Evolutionary conservation across 2,329 filamentous ascomycete species (phyloP).

Genomic region (Sarocladiaceae sp.): DNA sequence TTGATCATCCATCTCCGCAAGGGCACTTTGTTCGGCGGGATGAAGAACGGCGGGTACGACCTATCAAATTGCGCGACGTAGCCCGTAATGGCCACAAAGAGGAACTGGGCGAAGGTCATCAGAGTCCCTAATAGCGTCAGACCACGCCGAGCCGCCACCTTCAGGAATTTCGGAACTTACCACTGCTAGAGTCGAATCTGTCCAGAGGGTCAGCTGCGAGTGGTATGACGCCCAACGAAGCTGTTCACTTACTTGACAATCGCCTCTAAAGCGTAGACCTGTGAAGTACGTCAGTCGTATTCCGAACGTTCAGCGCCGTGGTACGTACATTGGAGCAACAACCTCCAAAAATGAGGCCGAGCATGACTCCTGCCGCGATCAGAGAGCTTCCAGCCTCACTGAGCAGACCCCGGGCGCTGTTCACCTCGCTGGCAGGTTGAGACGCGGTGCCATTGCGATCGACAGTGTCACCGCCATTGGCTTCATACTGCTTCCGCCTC

Average conservation of each 20-base stretch:
- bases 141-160: constrained; percentile 4
- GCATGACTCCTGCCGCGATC: constrained; percentile 61
- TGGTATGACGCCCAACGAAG: not conserved
- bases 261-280: constrained; percentile 94
- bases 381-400: constrained; percentile 21
- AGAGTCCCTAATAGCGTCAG: constrained; percentile 43
- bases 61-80: constrained; percentile 69
- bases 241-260: constrained; percentile 80
- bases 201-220: not conserved
- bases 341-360: constrained; percentile 86
- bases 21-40: constrained; percentile 74
- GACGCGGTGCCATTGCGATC: not conserved
- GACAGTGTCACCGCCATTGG: not conserved
- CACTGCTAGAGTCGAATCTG: constrained; percentile 4
- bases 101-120: constrained; percentile 83
- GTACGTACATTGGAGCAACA: constrained; percentile 81
- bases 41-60: constrained; percentile 61
- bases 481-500: not conserved
- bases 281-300: constrained; percentile 18
- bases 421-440: not conserved
- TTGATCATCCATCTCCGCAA: constrained; percentile 81
- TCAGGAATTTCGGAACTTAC: constrained; percentile 9
- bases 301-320: not conserved
- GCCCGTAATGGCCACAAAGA: constrained; percentile 73
- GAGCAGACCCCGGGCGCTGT: not conserved